Percentiles rank a stretch among this genome's conserved stretches.
These are phyloP conservation scores for Cylindricascospora bacillispora DNA, from an alignment of 1,139 yeast species.

Conservation along the genomic window DNA sequence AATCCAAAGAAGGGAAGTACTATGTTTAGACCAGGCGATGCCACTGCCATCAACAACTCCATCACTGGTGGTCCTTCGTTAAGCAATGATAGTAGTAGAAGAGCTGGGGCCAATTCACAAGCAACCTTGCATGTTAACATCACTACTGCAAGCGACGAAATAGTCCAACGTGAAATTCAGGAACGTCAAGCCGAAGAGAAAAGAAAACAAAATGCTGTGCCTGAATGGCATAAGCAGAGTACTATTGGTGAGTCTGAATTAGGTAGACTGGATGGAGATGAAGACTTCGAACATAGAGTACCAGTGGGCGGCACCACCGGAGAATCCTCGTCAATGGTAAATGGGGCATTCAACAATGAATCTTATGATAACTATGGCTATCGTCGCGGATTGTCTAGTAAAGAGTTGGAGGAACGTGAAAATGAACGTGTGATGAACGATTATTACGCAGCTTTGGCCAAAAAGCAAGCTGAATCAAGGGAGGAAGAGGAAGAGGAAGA, in stretches of 20 bases:
- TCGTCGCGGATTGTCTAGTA: conserved; percentile 19
- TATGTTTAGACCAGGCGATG: conserved; percentile 30
- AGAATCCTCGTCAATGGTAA: conserved; percentile 1
- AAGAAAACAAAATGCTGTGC: conserved; percentile 85
- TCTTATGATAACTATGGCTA: conserved; percentile 10
- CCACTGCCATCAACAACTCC: conserved; percentile 18
- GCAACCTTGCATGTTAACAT: conserved; percentile 82
- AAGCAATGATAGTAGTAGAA: conserved; percentile 27
- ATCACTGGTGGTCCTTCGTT: conserved; percentile 21
- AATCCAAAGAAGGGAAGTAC: conserved; percentile 31
- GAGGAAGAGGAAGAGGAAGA: conserved; percentile 36
- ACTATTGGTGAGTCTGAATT: conserved; percentile 60
- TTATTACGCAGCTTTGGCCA: conserved; percentile 45
- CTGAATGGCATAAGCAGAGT: conserved; percentile 89
- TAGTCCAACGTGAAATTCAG: conserved; percentile 49
- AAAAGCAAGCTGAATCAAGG: conserved; percentile 38
- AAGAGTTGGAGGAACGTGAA: conserved; percentile 36
- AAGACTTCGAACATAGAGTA: conserved; percentile 15
- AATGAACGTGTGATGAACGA: conserved; percentile 50
- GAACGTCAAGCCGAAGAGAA: conserved; percentile 62
- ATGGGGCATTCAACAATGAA: conserved; percentile 6
- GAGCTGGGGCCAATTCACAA: conserved; percentile 31
- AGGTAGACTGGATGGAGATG: conserved; percentile 41
- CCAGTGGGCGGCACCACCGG: conserved; percentile 2
- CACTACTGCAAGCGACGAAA: conserved; percentile 75